Conservation (phyloP, 163 green algal species). For the Scenedesmus sp. region DNA sequence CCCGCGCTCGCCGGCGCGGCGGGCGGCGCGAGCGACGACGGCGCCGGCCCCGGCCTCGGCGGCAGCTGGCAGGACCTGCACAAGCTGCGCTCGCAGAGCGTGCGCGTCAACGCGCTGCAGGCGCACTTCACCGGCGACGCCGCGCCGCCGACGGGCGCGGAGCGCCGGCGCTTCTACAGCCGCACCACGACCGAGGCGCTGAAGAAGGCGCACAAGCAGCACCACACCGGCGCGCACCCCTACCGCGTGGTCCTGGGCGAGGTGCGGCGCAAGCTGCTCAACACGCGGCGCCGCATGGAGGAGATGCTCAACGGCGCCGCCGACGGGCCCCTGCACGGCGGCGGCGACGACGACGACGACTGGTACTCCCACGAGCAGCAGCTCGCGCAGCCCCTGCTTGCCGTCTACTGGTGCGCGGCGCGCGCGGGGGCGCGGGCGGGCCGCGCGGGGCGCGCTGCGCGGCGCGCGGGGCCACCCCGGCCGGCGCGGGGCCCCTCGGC, state of each 20-base stretch:
- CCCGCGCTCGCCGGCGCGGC: neutral
- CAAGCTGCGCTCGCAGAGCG: constrained; percentile 16
- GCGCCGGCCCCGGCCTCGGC: constrained; percentile 35
- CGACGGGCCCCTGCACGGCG: neutral
- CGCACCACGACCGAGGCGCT: constrained; percentile 40
- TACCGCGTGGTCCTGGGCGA: constrained; percentile 93
- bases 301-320: constrained; percentile 71
- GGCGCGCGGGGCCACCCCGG: neutral
- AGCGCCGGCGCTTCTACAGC: constrained; percentile 28
- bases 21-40: neutral
- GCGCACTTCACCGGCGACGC: neutral
- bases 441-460: too few species aligned
- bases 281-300: constrained; percentile 88
- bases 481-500: too few species aligned
- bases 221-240: constrained; percentile 75
- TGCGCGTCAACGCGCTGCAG: constrained; percentile 14
- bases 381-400: constrained; percentile 76
- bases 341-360: neutral
- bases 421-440: too few species aligned
- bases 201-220: constrained; percentile 44
- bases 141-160: constrained; percentile 23
- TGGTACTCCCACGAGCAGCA: constrained; percentile 65
- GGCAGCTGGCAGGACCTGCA: constrained; percentile 47
- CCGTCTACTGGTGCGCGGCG: constrained; percentile 79
- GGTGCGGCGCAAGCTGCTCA: constrained; percentile 85